Evolutionary conservation across 805 yeast species (phyloP).

Genomic region (Lipomyces starkeyi): DNA sequence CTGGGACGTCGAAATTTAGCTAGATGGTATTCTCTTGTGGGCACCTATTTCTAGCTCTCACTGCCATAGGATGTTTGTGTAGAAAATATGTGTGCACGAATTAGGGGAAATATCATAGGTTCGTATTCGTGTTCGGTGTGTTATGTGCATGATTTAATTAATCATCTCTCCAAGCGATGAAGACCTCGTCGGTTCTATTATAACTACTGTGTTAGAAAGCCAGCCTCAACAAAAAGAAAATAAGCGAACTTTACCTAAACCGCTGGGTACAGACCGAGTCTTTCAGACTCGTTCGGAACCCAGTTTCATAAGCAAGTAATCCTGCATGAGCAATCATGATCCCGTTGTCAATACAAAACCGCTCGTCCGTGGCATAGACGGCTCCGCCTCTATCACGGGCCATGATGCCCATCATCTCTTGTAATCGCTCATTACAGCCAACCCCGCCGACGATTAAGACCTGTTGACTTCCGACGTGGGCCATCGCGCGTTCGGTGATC

Average conservation of each 20-base stretch:
- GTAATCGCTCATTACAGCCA: constrained; percentile 91
- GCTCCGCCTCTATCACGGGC: constrained; percentile 85
- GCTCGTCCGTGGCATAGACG: constrained; percentile 93
- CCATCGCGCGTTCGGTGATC: constrained; percentile 98
- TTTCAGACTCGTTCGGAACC: constrained; percentile 61
- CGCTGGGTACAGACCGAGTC: constrained; percentile 91
- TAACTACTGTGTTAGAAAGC: not conserved
- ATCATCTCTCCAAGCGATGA: constrained; percentile 33
- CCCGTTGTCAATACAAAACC: constrained; percentile 97
- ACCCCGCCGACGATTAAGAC: constrained; percentile 98
- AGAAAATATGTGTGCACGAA: too few relatives aligned
- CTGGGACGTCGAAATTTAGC: not conserved
- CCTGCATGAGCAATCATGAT: constrained; percentile 99
- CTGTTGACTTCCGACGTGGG: constrained; percentile 87
- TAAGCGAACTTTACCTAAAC: constrained; percentile 55
- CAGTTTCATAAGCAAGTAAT: constrained; percentile 80
- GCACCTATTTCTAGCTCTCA: too few relatives aligned
- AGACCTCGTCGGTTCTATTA: constrained; percentile 30
- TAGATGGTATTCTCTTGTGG: too few relatives aligned
- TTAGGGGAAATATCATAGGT: too few relatives aligned
- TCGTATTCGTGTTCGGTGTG: too few relatives aligned
- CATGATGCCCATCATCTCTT: constrained; percentile 97
- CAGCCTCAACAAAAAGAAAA: not conserved
- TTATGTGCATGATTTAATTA: not conserved
- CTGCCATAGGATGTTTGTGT: too few relatives aligned